Base-by-base conservation (phyloP, 106 monocot species). In the Allium cepa region DNA sequence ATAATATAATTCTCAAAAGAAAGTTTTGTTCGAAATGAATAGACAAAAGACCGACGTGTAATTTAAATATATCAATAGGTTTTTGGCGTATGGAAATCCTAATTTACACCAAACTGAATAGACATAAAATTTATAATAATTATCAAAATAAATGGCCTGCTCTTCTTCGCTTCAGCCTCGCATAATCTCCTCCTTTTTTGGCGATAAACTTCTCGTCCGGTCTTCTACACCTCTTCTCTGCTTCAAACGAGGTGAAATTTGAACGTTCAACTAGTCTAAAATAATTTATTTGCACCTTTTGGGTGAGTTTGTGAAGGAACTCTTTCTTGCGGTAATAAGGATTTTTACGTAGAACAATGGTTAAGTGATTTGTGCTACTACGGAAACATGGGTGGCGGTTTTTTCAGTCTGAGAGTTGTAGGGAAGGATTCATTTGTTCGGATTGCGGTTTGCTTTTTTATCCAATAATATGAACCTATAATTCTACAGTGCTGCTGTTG, bases 121-220 rank as follows among this genome's bases (percentile, higher is more conserved):
- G 0, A 36, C 3, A 36, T 5, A 5, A 36, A 1, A 1, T 36
- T 36, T 36, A 1, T 36, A 36, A 36, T 36, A 36, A 36, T 36
- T 1, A 36, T 36, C 36, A 36, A 36, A 36, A 36, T 36, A 36
- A 69, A 55, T 69, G 68, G 68, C 56, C 4, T 69, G 68, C 68
- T 69, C 56, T 15, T 57, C 76, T 11, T 69, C 84, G 50, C 76
- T 86, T 12, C 86, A 85, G 27, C 81, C 85, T 14, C 90, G 90
- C 63, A 73, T 94, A 57, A 48, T 90, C 64, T 85, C 87, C 36
- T 90, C 94, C 75, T 83, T 91, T 76, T 47, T 94, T 28, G 90
- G 94, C 47, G 90, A 91, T 49, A 80, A 81, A 69, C 70, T 90
- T 49, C 59, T 78, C 57, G 72, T 52, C 22, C 67, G 53, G 12